Evolutionary conservation across 1,139 yeast species (phyloP).

Genomic region (Candida albicans): DNA sequence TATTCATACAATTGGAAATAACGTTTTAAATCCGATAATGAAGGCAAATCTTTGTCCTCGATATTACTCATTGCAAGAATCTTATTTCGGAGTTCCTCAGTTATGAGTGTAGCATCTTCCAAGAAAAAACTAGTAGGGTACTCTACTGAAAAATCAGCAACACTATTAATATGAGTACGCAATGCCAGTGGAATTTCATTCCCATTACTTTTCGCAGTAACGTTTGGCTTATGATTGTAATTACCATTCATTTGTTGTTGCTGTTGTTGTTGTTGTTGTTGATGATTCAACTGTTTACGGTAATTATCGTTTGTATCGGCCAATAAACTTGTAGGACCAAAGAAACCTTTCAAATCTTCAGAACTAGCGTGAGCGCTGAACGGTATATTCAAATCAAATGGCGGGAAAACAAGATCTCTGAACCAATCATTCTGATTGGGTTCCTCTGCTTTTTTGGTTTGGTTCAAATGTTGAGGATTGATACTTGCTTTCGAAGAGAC

Average conservation of each 20-base stretch:
- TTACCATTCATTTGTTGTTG: not conserved
- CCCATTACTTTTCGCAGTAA: not conserved
- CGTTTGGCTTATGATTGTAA: no score
- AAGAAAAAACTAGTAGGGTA: constrained; percentile 14
- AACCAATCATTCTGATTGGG: constrained; percentile 58
- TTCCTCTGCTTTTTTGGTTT: constrained; percentile 3
- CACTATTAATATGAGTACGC: constrained; percentile 4
- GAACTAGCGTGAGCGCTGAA: constrained; percentile 12
- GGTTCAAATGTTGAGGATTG: constrained; percentile 8
- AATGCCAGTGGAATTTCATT: not conserved
- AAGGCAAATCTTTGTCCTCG: constrained; percentile 61
- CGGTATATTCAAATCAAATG: constrained; percentile 41
- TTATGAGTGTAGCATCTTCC: constrained; percentile 30
- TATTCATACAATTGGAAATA: constrained; percentile 69
- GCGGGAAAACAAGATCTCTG: constrained; percentile 62
- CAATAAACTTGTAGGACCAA: constrained; percentile 10
- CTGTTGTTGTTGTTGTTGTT: not conserved
- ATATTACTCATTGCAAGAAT: constrained; percentile 56
- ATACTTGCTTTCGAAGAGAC: constrained; percentile 7
- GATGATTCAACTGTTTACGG: not conserved
- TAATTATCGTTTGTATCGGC: constrained; percentile 1
- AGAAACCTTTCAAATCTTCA: constrained; percentile 15
- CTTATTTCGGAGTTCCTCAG: constrained; percentile 51
- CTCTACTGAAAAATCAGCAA: constrained; percentile 12
- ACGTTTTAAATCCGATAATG: constrained; percentile 68